These are phyloP conservation scores for Cercis canadensis DNA, from an alignment of 306 rosid genomes.

Conservation along the genomic window DNA sequence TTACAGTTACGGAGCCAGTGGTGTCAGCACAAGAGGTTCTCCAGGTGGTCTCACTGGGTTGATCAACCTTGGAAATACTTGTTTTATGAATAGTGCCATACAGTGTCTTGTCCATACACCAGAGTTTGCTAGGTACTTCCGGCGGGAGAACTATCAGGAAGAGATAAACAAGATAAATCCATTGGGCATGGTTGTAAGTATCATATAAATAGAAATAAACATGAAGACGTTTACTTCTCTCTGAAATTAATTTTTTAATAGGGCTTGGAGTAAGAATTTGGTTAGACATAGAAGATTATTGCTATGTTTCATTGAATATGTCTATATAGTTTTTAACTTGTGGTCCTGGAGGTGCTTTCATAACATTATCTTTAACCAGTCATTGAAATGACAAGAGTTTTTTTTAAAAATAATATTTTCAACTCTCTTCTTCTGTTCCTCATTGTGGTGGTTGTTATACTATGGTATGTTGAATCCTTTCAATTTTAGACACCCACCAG, in stretches of 20 bases:
- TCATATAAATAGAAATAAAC: conserved; percentile 41
- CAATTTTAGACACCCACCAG: no score
- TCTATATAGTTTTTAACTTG: not conserved
- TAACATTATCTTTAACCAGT: not conserved
- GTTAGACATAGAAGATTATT: conserved; percentile 7
- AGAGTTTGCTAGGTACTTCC: conserved; percentile 88
- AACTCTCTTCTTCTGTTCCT: conserved; percentile 12
- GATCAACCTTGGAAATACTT: conserved; percentile 95
- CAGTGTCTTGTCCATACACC: conserved; percentile 99
- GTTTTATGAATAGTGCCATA: conserved; percentile 98
- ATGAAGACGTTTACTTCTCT: conserved; percentile 39
- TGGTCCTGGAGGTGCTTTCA: not conserved
- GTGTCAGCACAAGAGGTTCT: conserved; percentile 92
- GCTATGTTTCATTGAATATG: conserved; percentile 10
- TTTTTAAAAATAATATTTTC: not conserved
- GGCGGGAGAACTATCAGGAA: conserved; percentile 92
- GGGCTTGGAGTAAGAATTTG: conserved; percentile 32
- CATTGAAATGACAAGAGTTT: conserved; percentile 9
- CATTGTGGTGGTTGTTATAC: not conserved
- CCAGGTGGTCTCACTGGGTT: conserved; percentile 90
- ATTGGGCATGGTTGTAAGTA: conserved; percentile 98
- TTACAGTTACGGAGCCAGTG: conserved; percentile 60
- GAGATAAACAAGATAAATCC: conserved; percentile 96
- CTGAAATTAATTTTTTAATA: conserved; percentile 16
- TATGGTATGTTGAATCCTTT: no score